Percentiles rank a stretch among this genome's conserved stretches.
Evolutionary conservation across 371 early-diverging fungal species (phyloP).

Genomic region (Catenaria anguillulae): DNA sequence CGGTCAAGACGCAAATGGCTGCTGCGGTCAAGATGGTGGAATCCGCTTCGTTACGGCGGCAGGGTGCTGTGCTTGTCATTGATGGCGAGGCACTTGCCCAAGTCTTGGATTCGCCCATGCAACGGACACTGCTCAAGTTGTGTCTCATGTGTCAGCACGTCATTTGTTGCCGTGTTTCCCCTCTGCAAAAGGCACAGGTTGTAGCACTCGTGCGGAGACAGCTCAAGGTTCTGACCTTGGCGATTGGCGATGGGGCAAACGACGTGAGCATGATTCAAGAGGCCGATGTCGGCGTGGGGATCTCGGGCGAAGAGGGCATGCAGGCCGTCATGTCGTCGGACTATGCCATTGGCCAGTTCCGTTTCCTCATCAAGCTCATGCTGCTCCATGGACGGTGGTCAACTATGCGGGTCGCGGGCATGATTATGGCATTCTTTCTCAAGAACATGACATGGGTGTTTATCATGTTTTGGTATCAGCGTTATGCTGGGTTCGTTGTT

Average conservation of each 20-base stretch:
- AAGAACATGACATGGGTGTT: slow-evolving; percentile 90
- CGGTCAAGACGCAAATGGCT: background rate
- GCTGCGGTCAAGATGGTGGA: background rate
- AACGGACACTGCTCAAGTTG: slow-evolving; percentile 52
- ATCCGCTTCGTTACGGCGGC: too few relatives aligned
- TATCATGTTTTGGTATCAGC: slow-evolving; percentile 77
- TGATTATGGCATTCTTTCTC: slow-evolving; percentile 82
- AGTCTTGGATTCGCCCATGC: slow-evolving; percentile 50
- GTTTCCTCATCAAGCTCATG: slow-evolving; percentile 66
- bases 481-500: too few relatives aligned
- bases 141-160: slow-evolving; percentile 40
- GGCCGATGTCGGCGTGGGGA: slow-evolving; percentile 83
- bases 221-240: slow-evolving; percentile 55
- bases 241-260: slow-evolving; percentile 97
- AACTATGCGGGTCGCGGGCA: slow-evolving; percentile 69
- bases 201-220: slow-evolving; percentile 73
- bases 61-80: slow-evolving; percentile 35
- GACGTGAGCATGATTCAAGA: slow-evolving; percentile 97
- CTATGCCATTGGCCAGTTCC: slow-evolving; percentile 90
- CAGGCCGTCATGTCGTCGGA: slow-evolving; percentile 94
- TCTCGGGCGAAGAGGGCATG: slow-evolving; percentile 94
- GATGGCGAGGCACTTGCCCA: slow-evolving; percentile 51
- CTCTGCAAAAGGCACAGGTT: slow-evolving; percentile 83
- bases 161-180: slow-evolving; percentile 84
- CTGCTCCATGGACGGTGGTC: slow-evolving; percentile 90